Base-by-base conservation (phyloP, 1,139 yeast species). In the Sugiyamaella xylanicola region DNA sequence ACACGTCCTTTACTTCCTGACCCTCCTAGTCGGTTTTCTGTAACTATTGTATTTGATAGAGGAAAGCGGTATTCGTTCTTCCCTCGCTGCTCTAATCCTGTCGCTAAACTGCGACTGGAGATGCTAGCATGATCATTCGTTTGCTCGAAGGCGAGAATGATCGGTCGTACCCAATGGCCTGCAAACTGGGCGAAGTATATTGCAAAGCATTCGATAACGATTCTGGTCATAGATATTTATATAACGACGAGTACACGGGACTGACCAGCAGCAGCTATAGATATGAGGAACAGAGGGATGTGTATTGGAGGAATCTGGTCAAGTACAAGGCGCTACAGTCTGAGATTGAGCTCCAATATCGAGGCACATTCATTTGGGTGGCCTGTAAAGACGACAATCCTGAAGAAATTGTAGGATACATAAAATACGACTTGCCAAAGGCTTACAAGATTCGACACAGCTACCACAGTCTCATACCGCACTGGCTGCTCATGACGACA, bases 341-440 rank as follows among this genome's bases (percentile, higher is more conserved):
- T 5, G 39, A 48, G 13, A 13, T 48, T 5, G 15, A 40, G 27
- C 35, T 48, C 4, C 19, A 15, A 4, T 15, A 16, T 11, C 46
- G 15, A 8, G 27, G 37, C n/a, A 41, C 29, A 9, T 48, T 48
- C 16, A 17, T 17, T 13, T 48, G 52, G 52, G 52, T 17, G 3
- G 45, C 39, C 8, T 41, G 20, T 37, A 32, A 7, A 13, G 45
- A 48, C 4, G 52, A 39, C 15, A 22, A 16, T 4, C 29, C 13
- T 7, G 42, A 21, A 1, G 15, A 19, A n/a, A 42, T 35, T 13
- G 25, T 57, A 35, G 64, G 59, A 46, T 61, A 59, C 27, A 63
- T 60, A 13, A 56, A 53, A 17, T 54, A 27, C 27, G 27, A 48
- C 11, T 21, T 48, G 36, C 46, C 52, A 3, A n/a, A 29, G 11